Conservation (phyloP, 2,329 filamentous ascomycete genomes). For the Ophiostoma ulmi region DNA sequence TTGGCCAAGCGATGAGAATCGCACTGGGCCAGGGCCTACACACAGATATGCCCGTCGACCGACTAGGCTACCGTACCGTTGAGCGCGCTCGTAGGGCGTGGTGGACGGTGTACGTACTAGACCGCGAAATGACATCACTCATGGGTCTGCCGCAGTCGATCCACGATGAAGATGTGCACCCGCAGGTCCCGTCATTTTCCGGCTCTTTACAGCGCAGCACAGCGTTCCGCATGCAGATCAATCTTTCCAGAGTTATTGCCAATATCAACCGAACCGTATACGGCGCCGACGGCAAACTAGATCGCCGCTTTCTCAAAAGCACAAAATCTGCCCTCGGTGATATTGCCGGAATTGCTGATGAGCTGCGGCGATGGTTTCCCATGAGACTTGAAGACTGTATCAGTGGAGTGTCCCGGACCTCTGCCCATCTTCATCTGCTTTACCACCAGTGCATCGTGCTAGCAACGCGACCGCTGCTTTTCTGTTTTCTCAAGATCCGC, state of each 20-base stretch:
- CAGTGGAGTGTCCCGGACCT: slow-evolving; percentile 10
- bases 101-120: slow-evolving; percentile 15
- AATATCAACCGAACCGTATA: slow-evolving; percentile 16
- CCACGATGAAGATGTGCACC: slow-evolving; percentile 14
- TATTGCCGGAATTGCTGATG: slow-evolving; percentile 13
- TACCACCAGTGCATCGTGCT: slow-evolving; percentile 17
- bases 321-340: slow-evolving; percentile 4
- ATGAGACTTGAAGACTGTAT: not conserved
- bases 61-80: not conserved
- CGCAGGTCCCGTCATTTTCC: slow-evolving; percentile 1
- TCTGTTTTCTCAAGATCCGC: slow-evolving; percentile 14
- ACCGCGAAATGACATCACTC: slow-evolving; percentile 15
- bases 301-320: not conserved
- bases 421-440: slow-evolving; percentile 10
- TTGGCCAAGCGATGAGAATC: slow-evolving; percentile 15
- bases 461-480: slow-evolving; percentile 11
- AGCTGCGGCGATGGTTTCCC: slow-evolving; percentile 3
- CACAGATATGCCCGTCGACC: slow-evolving; percentile 14
- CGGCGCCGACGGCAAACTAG: not conserved
- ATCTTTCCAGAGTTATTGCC: slow-evolving; percentile 7
- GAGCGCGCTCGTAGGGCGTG: not conserved
- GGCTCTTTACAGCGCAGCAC: not conserved
- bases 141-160: slow-evolving; percentile 11
- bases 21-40: slow-evolving; percentile 8
- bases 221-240: slow-evolving; percentile 8